Evolutionary conservation across 257 asterid genomes (phyloP).

Genomic region (Nicotiana attenuata): DNA sequence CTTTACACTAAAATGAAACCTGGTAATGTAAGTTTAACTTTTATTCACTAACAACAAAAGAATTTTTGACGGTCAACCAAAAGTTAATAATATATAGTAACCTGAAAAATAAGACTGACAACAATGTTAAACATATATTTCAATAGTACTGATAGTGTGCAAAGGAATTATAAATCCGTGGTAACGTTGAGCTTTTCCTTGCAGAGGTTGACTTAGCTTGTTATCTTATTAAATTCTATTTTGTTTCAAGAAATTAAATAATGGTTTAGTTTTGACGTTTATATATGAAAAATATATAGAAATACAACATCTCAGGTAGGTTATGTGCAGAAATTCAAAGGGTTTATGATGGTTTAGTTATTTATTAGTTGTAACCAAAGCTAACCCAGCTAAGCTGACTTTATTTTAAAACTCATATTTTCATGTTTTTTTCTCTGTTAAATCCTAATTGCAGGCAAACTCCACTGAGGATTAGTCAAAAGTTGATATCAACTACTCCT

Average conservation of each 20-base stretch:
- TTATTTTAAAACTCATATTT: too few relatives aligned
- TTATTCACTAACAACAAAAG: too few relatives aligned
- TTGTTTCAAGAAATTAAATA: neutral
- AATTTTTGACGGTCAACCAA: neutral
- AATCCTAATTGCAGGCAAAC: neutral
- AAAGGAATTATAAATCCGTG: neutral
- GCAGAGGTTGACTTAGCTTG: neutral
- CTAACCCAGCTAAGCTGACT: too few relatives aligned
- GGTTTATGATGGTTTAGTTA: neutral
- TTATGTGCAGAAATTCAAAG: neutral
- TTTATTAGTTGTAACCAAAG: neutral
- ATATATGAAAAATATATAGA: neutral
- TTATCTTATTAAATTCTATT: neutral
- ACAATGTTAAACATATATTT: too few relatives aligned
- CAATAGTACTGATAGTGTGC: too few relatives aligned
- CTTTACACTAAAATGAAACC: neutral
- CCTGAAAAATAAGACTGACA: too few relatives aligned
- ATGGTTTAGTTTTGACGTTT: neutral
- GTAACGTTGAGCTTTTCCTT: neutral
- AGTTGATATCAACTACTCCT: constrained; percentile 4
- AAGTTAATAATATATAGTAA: neutral
- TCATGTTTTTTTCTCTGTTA: too few relatives aligned
- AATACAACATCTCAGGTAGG: neutral
- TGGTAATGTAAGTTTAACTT: neutral
- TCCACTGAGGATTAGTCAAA: neutral